Base-by-base conservation (phyloP, 2,329 filamentous ascomycete species). In the Penicillium sp. region DNA sequence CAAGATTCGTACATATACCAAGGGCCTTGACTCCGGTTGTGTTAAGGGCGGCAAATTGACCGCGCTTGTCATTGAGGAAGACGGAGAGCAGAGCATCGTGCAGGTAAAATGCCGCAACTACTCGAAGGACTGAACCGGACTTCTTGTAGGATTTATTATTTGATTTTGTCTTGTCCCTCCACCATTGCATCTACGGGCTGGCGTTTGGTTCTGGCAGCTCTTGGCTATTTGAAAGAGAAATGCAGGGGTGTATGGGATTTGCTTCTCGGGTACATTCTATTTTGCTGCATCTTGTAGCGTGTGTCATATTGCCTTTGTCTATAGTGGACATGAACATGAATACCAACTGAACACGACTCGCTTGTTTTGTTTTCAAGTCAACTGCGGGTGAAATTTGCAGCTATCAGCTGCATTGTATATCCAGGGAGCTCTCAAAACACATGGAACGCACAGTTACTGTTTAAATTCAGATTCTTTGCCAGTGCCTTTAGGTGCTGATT, bases 11-110 rank as follows among this genome's bases (percentile, higher is more conserved):
- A 79, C 82, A 45, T 95, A 90, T 72, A 90, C 88, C 3, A 90
- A 92, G 67, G 94, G 94, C 0, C 78, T 97, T 43, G 94, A 97
- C 72, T 90, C 89, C 0, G 88, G 87, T 0, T 97, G 94, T 70
- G 86, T 91, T 3, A 84, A 83, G 58, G 92, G 92, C 10, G 87
- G 86, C 1, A 80, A 85, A 58, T 77, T 99, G 60, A 91, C 89
- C 1, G 92, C 90, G 1, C 73, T 96, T 54, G 80, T 97, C 2
- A 83, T 97, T 31, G 83, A 89, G 63, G 83, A 80, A 3, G 76
- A 77, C 36, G 71, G 79, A 58, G 68, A 75, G 37, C 71, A 75
- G 48, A 65, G 69, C 14, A 59, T 76, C 33, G 69, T 76, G 4
- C 75, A 78, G 45, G 77, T 79, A 11, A 63, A 66, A n/a, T 79